Evolutionary conservation across 768 basidiomycete species (phyloP).

Genomic region (Galerina sulciceps): DNA sequence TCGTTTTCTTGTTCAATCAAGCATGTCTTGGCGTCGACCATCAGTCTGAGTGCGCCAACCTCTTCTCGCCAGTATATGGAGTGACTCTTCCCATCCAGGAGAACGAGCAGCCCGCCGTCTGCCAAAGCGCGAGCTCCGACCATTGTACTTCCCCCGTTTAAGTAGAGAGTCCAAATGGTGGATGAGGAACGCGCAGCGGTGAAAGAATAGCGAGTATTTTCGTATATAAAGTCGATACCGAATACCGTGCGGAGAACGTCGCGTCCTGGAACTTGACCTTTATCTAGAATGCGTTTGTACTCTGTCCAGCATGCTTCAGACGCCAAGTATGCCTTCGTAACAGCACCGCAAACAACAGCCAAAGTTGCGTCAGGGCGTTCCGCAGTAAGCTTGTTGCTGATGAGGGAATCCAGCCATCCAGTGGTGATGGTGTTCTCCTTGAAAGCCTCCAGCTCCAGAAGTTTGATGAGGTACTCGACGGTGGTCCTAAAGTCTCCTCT

Average conservation of each 20-base stretch:
- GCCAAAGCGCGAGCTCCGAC: conserved; percentile 93
- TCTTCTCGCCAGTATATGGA: conserved; percentile 99
- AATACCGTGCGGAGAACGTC: conserved; percentile 97
- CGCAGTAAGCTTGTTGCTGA: conserved; percentile 96
- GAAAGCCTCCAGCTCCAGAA: conserved; percentile 94
- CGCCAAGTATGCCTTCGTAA: conserved; percentile 91
- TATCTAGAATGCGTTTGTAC: conserved; percentile 95
- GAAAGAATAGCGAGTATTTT: conserved; percentile 93
- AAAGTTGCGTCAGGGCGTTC: conserved; percentile 93
- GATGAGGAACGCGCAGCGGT: conserved; percentile 91
- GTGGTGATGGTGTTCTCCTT: conserved; percentile 98
- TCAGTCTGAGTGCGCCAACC: conserved; percentile 89
- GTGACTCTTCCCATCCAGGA: conserved; percentile 93
- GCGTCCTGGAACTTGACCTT: conserved; percentile 95
- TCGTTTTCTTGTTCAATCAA: conserved; percentile 99
- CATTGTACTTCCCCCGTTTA: conserved; percentile 92
- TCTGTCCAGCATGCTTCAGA: conserved; percentile 89
- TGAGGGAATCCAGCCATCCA: conserved; percentile 97
- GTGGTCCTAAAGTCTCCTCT: conserved; percentile 99
- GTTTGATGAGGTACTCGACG: conserved; percentile 98
- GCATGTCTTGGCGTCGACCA: conserved; percentile 98
- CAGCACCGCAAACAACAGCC: conserved; percentile 95
- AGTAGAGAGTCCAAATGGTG: conserved; percentile 90
- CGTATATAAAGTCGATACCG: conserved; percentile 96
- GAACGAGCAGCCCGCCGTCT: conserved; percentile 91